phyloP scores from a whole-genome alignment of 768 basidiomycete genomes.

The Russula abietina region DNA sequence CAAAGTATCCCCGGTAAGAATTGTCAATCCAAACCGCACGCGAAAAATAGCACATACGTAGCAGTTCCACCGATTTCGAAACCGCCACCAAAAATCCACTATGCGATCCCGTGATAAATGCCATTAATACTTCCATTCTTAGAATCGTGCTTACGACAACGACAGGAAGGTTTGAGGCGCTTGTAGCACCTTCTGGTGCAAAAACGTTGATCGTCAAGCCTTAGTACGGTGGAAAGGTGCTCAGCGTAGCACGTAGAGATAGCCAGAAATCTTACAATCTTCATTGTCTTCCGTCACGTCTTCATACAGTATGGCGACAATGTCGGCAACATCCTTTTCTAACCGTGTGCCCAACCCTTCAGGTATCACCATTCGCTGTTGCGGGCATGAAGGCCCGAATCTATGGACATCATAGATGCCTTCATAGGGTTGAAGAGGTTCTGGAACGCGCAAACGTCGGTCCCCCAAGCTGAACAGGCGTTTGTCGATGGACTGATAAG shows the following conservation, averaged over 20 bases:
- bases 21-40: not conserved
- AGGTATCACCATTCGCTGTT: slow-evolving; percentile 24
- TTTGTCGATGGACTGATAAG: not conserved
- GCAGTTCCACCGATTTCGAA: slow-evolving; percentile 24
- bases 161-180: slow-evolving; percentile 18
- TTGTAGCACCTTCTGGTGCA: slow-evolving; percentile 1
- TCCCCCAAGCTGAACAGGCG: slow-evolving; percentile 7
- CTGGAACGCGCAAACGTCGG: slow-evolving; percentile 25
- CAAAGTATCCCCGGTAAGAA: not conserved
- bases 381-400: slow-evolving; percentile 29
- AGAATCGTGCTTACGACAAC: slow-evolving; percentile 13
- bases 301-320: slow-evolving; percentile 18
- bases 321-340: slow-evolving; percentile 2
- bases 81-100: slow-evolving; percentile 25
- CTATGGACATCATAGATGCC: slow-evolving; percentile 22
- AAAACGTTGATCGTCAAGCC: slow-evolving; percentile 24
- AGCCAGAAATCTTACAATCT: slow-evolving; percentile 16
- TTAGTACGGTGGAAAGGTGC: not conserved
- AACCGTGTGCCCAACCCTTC: not conserved
- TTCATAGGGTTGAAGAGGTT: slow-evolving; percentile 19
- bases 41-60: slow-evolving; percentile 1
- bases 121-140: too few relatives aligned
- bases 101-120: not conserved
- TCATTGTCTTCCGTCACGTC: slow-evolving; percentile 17
- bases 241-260: not conserved